Evolutionary conservation across 345 rosid species (phyloP), one percentile per base, ranked within the genome.

Genomic region (Citrus cavaleriei): DNA sequence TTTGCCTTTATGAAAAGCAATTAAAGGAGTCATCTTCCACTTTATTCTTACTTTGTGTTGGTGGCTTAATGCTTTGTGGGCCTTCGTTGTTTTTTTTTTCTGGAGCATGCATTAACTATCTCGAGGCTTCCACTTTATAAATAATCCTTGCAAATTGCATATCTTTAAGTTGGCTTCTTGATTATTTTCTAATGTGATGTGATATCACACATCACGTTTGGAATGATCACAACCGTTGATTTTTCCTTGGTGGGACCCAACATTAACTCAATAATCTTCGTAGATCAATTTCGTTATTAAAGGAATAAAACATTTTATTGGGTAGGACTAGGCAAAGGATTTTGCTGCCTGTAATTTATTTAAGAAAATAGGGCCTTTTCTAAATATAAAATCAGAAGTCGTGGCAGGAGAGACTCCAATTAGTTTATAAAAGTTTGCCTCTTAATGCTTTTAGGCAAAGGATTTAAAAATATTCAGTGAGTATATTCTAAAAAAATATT

Each of bases 41-140:
- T 80, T 73, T 79, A 61, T 80, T 42, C 35, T 38, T 46, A 51
- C 19, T 25, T 60, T n/a, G 18, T 80, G 70, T 55, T 63, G 77
- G 30, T 57, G 55, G 57, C 65, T 71, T 78, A 80, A 83, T 86
- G 89, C 72, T 73, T 35, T 27, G 87, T 84, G 86, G 87, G 84
- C 71, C 87, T 80, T 27, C 13, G 1, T 7, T 80, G 81, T 84
- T 80, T 76, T 9, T 16, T 22, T 9, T 5, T n/a, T n/a, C 46
- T 37, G 38, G 21, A 9, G n/a, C n/a, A 2, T 42, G 2, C 54
- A 74, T 55, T 46, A 46, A 12, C 3, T 28, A 71, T 75, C 80
- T 61, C 42, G 28, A 28, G 19, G 25, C 40, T 58, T 18, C 74
- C 9, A 22, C 66, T 24, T 65, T 22, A 19, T 25, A 54, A 54